A percentile compares a stretch with the other conserved stretches of the same genome.
These are phyloP conservation scores for Tubosaeta sp. DNA, from an alignment of 768 basidiomycete genomes.

Conservation along the genomic window DNA sequence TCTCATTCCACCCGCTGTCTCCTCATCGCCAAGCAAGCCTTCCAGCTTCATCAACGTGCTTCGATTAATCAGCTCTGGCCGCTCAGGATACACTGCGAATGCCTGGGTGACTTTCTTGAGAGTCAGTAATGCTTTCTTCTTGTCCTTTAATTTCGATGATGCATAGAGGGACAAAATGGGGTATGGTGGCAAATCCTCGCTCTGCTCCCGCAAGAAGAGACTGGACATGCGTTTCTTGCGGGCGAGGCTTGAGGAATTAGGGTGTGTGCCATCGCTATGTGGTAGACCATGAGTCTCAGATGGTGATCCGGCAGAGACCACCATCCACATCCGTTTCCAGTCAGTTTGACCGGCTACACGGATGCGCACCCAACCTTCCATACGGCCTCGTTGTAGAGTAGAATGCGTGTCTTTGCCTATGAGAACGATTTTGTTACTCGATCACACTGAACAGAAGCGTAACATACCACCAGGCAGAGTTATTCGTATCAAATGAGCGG, in stretches of 20 bases:
- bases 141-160: conserved; percentile 68
- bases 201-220: conserved; percentile 56
- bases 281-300: conserved; percentile 18
- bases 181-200: conserved; percentile 31
- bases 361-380: conserved; percentile 90
- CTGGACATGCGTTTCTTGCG: conserved; percentile 54
- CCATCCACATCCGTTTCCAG: conserved; percentile 91
- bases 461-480: conserved; percentile 49
- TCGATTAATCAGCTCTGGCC: conserved; percentile 83
- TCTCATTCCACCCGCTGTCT: conserved; percentile 62
- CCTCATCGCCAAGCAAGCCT: conserved; percentile 75
- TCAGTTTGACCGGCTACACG: conserved; percentile 96
- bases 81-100: conserved; percentile 93
- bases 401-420: conserved; percentile 50
- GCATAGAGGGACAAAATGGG: conserved; percentile 55
- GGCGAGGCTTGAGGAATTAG: conserved; percentile 18
- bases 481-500: conserved; percentile 86
- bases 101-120: conserved; percentile 72
- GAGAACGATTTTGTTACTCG: conserved; percentile 16
- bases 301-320: conserved; percentile 51
- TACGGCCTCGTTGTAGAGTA: conserved; percentile 62
- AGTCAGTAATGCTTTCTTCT: conserved; percentile 67
- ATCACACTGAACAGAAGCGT: conserved; percentile 20
- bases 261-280: conserved; percentile 27
- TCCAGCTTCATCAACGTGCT: conserved; percentile 93